A percentile compares a stretch with the other conserved stretches of the same genome.
Conservation (phyloP, 2,329 filamentous ascomycete genomes). For the Ceratocystis huliohia region DNA sequence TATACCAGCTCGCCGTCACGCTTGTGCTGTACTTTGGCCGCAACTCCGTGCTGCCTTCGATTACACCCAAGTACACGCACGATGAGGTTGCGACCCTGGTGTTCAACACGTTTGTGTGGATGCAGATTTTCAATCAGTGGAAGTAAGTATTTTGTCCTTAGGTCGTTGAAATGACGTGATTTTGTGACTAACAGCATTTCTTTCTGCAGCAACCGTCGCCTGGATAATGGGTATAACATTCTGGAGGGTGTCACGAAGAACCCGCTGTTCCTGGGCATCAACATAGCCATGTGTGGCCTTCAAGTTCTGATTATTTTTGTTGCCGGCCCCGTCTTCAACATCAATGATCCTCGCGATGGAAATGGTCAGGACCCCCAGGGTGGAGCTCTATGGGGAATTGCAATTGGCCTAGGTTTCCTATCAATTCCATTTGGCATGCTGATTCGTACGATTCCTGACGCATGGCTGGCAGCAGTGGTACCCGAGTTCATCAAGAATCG, state of each 20-base stretch:
- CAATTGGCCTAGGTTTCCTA: conserved; percentile 68
- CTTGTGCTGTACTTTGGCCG: conserved; percentile 69
- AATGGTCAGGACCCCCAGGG: conserved; percentile 43
- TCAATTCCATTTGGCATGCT: conserved; percentile 73
- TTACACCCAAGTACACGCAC: conserved; percentile 14
- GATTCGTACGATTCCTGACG: conserved; percentile 73
- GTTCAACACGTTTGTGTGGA: conserved; percentile 98
- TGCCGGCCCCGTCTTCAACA: conserved; percentile 68
- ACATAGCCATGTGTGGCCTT: conserved; percentile 72
- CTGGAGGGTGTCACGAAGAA: conserved; percentile 80
- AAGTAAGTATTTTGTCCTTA: conserved; percentile 48
- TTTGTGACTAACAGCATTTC: background rate
- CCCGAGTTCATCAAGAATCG: conserved; percentile 41
- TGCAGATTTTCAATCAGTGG: conserved; percentile 98
- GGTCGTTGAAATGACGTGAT: background rate
- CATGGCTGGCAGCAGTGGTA: conserved; percentile 42
- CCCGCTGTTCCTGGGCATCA: conserved; percentile 80
- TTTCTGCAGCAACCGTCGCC: conserved; percentile 57
- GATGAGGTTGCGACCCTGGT: conserved; percentile 63
- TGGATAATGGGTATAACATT: conserved; percentile 93
- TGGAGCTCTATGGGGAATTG: conserved; percentile 74
- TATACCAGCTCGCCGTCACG: conserved; percentile 73
- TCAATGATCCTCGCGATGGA: conserved; percentile 29
- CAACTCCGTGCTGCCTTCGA: conserved; percentile 20
- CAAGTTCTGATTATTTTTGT: conserved; percentile 85